phyloP scores from a whole-genome alignment of 2,329 filamentous ascomycete species.

The Thelonectria discophora region DNA sequence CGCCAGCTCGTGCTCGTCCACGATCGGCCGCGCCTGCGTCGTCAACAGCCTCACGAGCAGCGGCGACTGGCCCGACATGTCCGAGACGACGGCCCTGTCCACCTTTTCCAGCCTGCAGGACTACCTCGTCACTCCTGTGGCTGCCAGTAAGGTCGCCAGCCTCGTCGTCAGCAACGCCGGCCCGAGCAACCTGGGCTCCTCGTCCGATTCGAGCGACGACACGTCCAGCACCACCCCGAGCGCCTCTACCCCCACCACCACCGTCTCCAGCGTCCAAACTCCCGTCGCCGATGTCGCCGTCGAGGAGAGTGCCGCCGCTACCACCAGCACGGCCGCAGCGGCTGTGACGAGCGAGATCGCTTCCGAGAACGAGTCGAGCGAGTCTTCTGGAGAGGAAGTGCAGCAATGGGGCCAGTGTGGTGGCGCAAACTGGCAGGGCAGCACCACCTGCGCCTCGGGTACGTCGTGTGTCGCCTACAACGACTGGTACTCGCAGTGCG shows the following conservation, averaged over 20 bases:
- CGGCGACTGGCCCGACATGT: conserved; percentile 37
- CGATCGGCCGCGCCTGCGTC: conserved; percentile 36
- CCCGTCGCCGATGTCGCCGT: background rate
- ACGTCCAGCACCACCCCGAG: background rate
- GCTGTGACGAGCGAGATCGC: conserved; percentile 3
- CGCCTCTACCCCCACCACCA: background rate
- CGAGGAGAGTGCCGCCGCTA: background rate
- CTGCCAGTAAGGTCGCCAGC: conserved; percentile 36
- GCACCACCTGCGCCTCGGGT: conserved; percentile 38
- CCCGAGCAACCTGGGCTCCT: conserved; percentile 37
- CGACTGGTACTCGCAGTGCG: conserved; percentile 45
- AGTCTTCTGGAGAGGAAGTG: conserved; percentile 14
- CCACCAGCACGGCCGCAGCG: conserved; percentile 4
- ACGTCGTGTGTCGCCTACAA: conserved; percentile 39
- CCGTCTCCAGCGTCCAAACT: conserved; percentile 3
- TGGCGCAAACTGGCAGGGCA: conserved; percentile 37
- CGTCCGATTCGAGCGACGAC: conserved; percentile 7
- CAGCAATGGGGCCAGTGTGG: conserved; percentile 40
- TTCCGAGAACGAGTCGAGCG: background rate
- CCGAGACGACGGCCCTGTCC: conserved; percentile 30
- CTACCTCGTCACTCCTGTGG: conserved; percentile 39
- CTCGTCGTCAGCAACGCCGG: conserved; percentile 39
- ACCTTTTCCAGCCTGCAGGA: conserved; percentile 27
- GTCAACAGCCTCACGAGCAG: conserved; percentile 35
- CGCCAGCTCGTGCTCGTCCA: conserved; percentile 32